Percentiles rank a stretch among this genome's conserved stretches.
Evolutionary conservation across 805 yeast species (phyloP).

Genomic region (Monosporozyma yasuniensis): DNA sequence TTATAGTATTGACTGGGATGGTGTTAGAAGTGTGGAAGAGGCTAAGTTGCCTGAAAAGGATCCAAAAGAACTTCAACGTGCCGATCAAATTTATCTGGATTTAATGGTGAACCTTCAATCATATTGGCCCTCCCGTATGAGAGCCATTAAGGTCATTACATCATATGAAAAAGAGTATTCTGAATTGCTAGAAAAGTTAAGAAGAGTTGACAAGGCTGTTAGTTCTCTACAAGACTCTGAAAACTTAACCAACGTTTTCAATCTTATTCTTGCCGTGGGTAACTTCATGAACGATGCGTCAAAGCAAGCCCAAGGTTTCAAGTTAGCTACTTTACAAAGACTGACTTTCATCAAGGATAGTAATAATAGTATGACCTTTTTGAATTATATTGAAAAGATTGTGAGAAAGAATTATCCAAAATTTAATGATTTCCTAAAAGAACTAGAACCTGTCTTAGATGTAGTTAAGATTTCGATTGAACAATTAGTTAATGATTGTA

Average conservation of each 20-base stretch:
- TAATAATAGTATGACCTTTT: constrained; percentile 74
- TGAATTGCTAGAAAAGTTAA: constrained; percentile 59
- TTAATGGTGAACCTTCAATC: constrained; percentile 73
- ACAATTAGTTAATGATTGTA: constrained; percentile 67
- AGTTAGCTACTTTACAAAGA: constrained; percentile 79
- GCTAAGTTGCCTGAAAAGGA: constrained; percentile 53
- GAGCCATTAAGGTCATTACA: constrained; percentile 65
- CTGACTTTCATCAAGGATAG: constrained; percentile 86
- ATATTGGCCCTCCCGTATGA: constrained; percentile 88
- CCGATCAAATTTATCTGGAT: constrained; percentile 78
- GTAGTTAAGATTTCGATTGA: constrained; percentile 76
- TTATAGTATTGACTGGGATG: constrained; percentile 64
- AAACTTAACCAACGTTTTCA: constrained; percentile 62
- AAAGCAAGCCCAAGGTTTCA: constrained; percentile 90
- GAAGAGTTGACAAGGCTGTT: constrained; percentile 65
- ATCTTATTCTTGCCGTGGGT: constrained; percentile 83
- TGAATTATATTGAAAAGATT: constrained; percentile 86
- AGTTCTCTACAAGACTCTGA: constrained; percentile 56
- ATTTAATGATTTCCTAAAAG: constrained; percentile 63
- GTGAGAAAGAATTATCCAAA: constrained; percentile 82
- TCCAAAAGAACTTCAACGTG: constrained; percentile 68
- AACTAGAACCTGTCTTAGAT: constrained; percentile 45
- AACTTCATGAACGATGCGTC: constrained; percentile 92
- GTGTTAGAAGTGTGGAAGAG: constrained; percentile 32
- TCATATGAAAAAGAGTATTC: constrained; percentile 71